These are phyloP conservation scores for Umbelopsis vinacea DNA, from an alignment of 192 early-diverging fungal species.

Conservation along the genomic window DNA sequence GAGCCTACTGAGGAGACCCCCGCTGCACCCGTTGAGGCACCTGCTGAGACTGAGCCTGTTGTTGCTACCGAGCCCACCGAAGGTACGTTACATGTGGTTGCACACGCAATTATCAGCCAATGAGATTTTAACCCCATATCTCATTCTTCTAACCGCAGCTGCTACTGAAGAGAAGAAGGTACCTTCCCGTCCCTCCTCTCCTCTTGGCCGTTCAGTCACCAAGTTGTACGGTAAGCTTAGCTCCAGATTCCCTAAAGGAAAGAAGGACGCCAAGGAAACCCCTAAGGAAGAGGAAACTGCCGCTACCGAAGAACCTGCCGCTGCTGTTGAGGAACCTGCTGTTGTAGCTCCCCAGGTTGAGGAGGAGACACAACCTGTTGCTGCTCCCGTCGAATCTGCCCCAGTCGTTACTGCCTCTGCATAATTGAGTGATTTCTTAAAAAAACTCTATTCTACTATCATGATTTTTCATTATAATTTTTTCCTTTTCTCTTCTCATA, in stretches of 20 bases:
- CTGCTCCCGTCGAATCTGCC: conserved; percentile 6
- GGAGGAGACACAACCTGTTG: conserved; percentile 20
- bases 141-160: not conserved
- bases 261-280: conserved; percentile 14
- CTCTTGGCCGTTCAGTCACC: conserved; percentile 13
- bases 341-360: conserved; percentile 17
- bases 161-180: conserved; percentile 17
- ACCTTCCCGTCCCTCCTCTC: conserved; percentile 14
- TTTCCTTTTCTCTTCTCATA: not conserved
- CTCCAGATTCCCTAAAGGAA: conserved; percentile 16
- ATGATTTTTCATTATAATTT: not conserved
- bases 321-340: not conserved
- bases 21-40: not conserved
- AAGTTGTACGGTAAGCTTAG: conserved; percentile 17
- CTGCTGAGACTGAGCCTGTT: conserved; percentile 19
- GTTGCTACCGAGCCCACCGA: conserved; percentile 17
- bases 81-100: conserved; percentile 7
- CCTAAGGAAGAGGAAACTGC: conserved; percentile 7
- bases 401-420: conserved; percentile 20
- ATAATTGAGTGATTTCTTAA: not conserved
- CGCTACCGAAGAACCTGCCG: conserved; percentile 16
- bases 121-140: not conserved
- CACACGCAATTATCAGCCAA: not conserved
- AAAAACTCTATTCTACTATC: not conserved
- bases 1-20: not conserved